Evolutionary conservation across 1,139 yeast species (phyloP).

Genomic region (Sporopachydermia cereana): DNA sequence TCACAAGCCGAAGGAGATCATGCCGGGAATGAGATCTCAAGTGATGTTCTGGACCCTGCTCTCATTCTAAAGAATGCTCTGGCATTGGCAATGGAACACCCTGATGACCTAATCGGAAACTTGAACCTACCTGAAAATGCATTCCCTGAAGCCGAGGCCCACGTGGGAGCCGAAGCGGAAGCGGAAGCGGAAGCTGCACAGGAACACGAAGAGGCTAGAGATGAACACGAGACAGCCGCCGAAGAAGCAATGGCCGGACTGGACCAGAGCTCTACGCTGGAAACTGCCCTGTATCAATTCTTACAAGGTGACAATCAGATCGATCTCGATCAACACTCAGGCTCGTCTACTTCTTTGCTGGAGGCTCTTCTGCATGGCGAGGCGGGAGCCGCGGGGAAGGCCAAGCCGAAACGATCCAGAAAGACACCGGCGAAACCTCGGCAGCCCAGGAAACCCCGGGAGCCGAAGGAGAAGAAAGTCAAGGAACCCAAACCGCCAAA

Average conservation of each 20-base stretch:
- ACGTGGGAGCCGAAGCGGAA: background rate
- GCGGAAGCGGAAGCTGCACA: background rate
- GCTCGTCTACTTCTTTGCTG: conserved; percentile 1
- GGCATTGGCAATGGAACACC: conserved; percentile 4
- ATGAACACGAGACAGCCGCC: conserved; percentile 1
- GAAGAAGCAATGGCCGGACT: conserved; percentile 1
- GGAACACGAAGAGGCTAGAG: background rate
- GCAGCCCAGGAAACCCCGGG: conserved; percentile 1
- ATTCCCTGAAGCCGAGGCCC: background rate
- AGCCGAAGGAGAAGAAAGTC: background rate
- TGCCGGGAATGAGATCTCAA: background rate
- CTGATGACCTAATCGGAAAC: conserved; percentile 1
- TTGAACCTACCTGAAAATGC: background rate
- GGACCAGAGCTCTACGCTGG: background rate
- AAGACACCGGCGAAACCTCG: background rate
- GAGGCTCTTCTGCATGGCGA: conserved; percentile 3
- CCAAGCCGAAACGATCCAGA: background rate
- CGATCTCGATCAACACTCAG: conserved; percentile 3
- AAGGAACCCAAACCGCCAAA: conserved; percentile 5
- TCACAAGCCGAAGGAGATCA: background rate
- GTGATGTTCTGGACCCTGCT: conserved; percentile 1
- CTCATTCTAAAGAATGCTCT: conserved; percentile 2
- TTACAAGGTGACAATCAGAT: background rate
- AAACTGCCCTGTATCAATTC: background rate
- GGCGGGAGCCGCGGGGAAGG: background rate